phyloP scores from a whole-genome alignment of 371 early-diverging fungal genomes.

The Phascolomyces articulosus region DNA sequence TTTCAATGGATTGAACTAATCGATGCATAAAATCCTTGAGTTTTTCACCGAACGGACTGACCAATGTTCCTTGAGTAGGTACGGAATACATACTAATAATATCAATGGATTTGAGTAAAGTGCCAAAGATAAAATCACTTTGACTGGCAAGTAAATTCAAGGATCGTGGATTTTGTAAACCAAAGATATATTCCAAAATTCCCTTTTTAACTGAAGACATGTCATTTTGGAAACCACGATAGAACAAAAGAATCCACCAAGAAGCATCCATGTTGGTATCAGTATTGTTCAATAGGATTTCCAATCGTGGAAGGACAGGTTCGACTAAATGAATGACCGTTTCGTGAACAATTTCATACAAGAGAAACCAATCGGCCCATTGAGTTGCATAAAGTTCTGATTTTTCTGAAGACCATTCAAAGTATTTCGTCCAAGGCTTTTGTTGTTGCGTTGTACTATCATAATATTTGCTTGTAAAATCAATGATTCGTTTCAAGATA shows the following conservation, averaged over 20 bases:
- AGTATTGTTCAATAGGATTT: conserved; percentile 25
- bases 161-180: conserved; percentile 22
- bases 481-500: conserved; percentile 48
- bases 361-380: conserved; percentile 64
- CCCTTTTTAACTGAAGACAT: conserved; percentile 39
- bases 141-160: conserved; percentile 32
- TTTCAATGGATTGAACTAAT: conserved; percentile 22
- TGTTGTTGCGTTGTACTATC: neutral
- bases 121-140: conserved; percentile 43
- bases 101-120: conserved; percentile 41
- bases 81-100: conserved; percentile 36
- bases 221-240: conserved; percentile 49
- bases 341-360: conserved; percentile 64
- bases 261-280: conserved; percentile 32
- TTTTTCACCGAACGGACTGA: conserved; percentile 52
- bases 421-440: conserved; percentile 43
- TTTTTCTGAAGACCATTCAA: conserved; percentile 31
- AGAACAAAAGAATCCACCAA: conserved; percentile 49
- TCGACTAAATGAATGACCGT: conserved; percentile 56
- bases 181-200: conserved; percentile 44
- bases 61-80: conserved; percentile 41
- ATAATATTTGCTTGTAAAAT: conserved; percentile 36
- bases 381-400: conserved; percentile 26
- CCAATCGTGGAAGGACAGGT: conserved; percentile 47
- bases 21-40: conserved; percentile 29